Percentiles rank a stretch among this genome's conserved stretches.
Evolutionary conservation across 768 basidiomycete species (phyloP).

Genomic region (Boletus patriciae): DNA sequence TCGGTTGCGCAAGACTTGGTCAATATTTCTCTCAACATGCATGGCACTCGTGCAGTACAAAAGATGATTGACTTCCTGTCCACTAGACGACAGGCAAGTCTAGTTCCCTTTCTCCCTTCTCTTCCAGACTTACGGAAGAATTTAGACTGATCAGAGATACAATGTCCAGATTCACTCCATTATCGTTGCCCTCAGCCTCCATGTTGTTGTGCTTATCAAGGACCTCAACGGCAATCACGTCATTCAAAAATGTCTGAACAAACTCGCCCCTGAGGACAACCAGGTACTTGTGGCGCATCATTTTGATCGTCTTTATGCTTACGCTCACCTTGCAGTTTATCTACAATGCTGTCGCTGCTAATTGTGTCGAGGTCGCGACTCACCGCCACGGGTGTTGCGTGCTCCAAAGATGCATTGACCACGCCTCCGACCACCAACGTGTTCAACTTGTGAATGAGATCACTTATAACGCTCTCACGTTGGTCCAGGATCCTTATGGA

Average conservation of each 20-base stretch:
- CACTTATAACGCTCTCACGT: slow-evolving; percentile 94
- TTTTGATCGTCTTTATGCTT: neutral
- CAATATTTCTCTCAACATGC: slow-evolving; percentile 98
- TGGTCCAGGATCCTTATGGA: slow-evolving; percentile 96
- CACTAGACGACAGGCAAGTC: slow-evolving; percentile 85
- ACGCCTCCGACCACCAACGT: slow-evolving; percentile 93
- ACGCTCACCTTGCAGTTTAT: slow-evolving; percentile 70
- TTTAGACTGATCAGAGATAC: slow-evolving; percentile 79
- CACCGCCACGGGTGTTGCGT: slow-evolving; percentile 99
- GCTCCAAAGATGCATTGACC: slow-evolving; percentile 95
- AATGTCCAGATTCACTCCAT: slow-evolving; percentile 93
- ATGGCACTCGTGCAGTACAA: slow-evolving; percentile 98
- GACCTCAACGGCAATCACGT: slow-evolving; percentile 97
- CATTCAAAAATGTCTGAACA: slow-evolving; percentile 99
- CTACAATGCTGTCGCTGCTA: slow-evolving; percentile 98
- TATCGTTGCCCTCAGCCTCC: slow-evolving; percentile 93
- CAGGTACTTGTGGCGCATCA: slow-evolving; percentile 53
- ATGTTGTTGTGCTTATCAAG: slow-evolving; percentile 99
- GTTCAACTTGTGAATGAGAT: slow-evolving; percentile 98
- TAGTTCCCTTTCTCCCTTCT: slow-evolving; percentile 33
- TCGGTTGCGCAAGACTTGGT: slow-evolving; percentile 97
- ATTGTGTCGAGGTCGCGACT: slow-evolving; percentile 98
- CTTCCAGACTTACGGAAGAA: slow-evolving; percentile 53
- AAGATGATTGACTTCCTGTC: slow-evolving; percentile 99
- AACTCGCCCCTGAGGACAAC: slow-evolving; percentile 96